These are phyloP conservation scores for Erythrobasidium yunnanense DNA, from an alignment of 768 basidiomycete species.

Conservation along the genomic window DNA sequence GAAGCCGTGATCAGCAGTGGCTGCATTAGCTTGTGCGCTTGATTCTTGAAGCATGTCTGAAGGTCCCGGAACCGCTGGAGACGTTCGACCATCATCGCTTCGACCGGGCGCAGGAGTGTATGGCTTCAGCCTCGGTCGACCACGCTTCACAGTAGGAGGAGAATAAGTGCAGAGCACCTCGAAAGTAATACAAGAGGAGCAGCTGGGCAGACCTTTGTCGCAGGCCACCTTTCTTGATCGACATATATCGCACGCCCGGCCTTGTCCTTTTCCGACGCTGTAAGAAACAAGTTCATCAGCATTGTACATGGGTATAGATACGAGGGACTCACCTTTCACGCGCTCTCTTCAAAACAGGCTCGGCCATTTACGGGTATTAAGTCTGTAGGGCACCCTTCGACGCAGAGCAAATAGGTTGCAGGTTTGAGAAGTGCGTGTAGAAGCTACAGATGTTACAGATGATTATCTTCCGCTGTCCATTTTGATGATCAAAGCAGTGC, in stretches of 20 bases:
- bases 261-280: no score
- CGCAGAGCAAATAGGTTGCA: no score
- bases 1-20: not conserved
- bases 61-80: not conserved
- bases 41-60: not conserved
- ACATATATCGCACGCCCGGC: conserved; percentile 7
- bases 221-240: not conserved
- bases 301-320: no score
- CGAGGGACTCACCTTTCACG: no score
- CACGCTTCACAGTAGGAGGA: not conserved
- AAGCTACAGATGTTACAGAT: no score
- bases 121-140: not conserved
- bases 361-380: no score
- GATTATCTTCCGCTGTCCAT: no score
- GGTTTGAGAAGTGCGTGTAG: no score
- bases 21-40: not conserved
- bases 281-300: no score
- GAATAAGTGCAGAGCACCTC: not conserved
- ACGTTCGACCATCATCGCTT: not conserved
- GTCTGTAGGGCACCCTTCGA: no score
- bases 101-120: not conserved
- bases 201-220: not conserved
- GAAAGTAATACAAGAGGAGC: not conserved
- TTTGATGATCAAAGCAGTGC: no score
- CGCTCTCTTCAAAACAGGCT: no score